Percentiles rank a stretch among this genome's conserved stretches.
Evolutionary conservation across 148 eudicot genomes (phyloP).

Genomic region (Rhododendron griersonianum): DNA sequence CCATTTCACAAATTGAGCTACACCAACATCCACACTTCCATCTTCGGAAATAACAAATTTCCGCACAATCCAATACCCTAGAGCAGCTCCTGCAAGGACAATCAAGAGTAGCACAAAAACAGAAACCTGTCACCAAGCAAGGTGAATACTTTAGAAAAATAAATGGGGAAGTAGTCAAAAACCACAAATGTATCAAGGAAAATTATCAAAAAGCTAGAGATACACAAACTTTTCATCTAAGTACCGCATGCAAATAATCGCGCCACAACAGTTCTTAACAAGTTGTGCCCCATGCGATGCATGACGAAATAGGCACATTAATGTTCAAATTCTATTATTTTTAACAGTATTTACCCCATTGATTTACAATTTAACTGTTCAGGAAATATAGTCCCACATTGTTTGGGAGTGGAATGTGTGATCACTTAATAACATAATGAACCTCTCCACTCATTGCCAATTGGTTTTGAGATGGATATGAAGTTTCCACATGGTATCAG

Average conservation of each 20-base stretch:
- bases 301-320: no score
- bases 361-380: background rate
- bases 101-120: constrained; percentile 56
- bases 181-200: background rate
- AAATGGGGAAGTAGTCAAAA: background rate
- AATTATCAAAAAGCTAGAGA: background rate
- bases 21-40: constrained; percentile 76
- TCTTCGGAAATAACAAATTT: constrained; percentile 79
- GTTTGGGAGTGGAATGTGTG: no score
- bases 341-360: background rate
- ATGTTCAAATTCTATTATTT: background rate
- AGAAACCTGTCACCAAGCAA: constrained; percentile 50
- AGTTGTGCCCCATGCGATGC: background rate
- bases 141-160: background rate
- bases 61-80: constrained; percentile 87
- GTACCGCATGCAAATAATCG: background rate
- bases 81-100: constrained; percentile 78
- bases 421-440: no score
- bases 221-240: background rate
- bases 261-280: background rate
- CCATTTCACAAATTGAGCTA: constrained; percentile 87
- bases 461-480: no score
- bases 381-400: no score
- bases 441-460: no score
- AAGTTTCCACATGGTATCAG: no score